Base-by-base conservation (phyloP, 495 filamentous ascomycete species). In the Penicillium steckii region DNA sequence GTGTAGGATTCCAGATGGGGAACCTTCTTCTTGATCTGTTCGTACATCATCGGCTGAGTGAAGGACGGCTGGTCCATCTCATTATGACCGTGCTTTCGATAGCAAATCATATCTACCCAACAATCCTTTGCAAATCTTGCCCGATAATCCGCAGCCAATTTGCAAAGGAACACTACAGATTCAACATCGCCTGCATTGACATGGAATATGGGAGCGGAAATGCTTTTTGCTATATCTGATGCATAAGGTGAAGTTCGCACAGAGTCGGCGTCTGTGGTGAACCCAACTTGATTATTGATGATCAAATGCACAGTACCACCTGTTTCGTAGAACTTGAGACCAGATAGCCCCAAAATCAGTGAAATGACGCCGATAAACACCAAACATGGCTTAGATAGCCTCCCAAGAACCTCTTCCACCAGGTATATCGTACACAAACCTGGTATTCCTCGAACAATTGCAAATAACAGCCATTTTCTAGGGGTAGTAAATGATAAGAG, bases 11-110 rank as follows among this genome's bases (percentile, higher is more conserved):
- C 85, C 52, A 98, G 84, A 66, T 91, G 85, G 21, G 83, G 78
- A 53, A 84, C 78, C 65, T 96, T 88, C 33, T 83, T 76, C 49
- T 83, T 80, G 65, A 98, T 96, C 58, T 88, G 89, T 81, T 96
- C 95, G 81, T 98, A 98, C 94, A 98, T 98, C 52, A 95, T 74
- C 27, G 94, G 94, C 73, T 98, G 94, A 13, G 94, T 98, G 81
- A 98, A 98, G 24, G 91, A 95, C n/a, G 94, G 94, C 76, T 98
- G 94, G 64, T 98, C 94, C 10, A 95, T 98, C 79, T 98, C 94
- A 75, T 98, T 98, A 83, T 98, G 94, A 46, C 94, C 94, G 71
- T 96, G 85, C 76, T 97, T 98, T 59, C 94, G 86, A 80, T 98
- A 98, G 83, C 94, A 98, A 62, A 97, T 90, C 53, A 98, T 85